Percentiles rank a stretch among this genome's conserved stretches.
These are phyloP conservation scores for Metschnikowia lachancei DNA, from an alignment of 805 yeast genomes.

Conservation along the genomic window DNA sequence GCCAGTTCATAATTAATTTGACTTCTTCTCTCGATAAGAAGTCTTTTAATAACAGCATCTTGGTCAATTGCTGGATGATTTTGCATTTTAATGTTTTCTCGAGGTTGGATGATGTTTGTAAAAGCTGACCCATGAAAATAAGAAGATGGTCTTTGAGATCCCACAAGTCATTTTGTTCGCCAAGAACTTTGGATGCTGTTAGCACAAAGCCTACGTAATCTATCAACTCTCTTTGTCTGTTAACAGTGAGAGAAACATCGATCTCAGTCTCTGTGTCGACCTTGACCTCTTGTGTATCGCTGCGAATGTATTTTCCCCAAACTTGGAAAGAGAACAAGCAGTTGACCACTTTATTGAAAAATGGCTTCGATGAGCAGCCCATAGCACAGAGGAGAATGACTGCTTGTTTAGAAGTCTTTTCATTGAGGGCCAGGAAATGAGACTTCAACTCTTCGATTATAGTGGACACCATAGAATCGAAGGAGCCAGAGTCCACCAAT, in stretches of 20 bases:
- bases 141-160: slow-evolving; percentile 64
- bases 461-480: slow-evolving; percentile 33
- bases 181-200: slow-evolving; percentile 32
- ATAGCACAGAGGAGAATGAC: slow-evolving; percentile 56
- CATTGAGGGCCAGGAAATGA: slow-evolving; percentile 47
- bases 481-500: slow-evolving; percentile 34
- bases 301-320: slow-evolving; percentile 40
- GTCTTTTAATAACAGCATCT: slow-evolving; percentile 47
- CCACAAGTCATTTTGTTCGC: slow-evolving; percentile 37
- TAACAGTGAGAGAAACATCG: slow-evolving; percentile 42
- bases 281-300: slow-evolving; percentile 17
- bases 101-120: slow-evolving; percentile 61
- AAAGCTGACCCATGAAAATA: slow-evolving; percentile 62
- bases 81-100: slow-evolving; percentile 70
- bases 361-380: slow-evolving; percentile 43
- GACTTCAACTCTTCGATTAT: slow-evolving; percentile 46
- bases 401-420: slow-evolving; percentile 60
- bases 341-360: slow-evolving; percentile 49
- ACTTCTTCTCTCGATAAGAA: slow-evolving; percentile 56
- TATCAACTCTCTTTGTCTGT: slow-evolving; percentile 58
- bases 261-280: slow-evolving; percentile 17
- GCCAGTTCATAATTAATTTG: slow-evolving; percentile 59
- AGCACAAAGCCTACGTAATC: slow-evolving; percentile 61
- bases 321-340: slow-evolving; percentile 35
- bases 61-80: slow-evolving; percentile 62